Percentiles rank a stretch among this genome's conserved stretches.
Evolutionary conservation across 2,329 filamentous ascomycete genomes (phyloP).

Genomic region (Fusarium verticillioides): DNA sequence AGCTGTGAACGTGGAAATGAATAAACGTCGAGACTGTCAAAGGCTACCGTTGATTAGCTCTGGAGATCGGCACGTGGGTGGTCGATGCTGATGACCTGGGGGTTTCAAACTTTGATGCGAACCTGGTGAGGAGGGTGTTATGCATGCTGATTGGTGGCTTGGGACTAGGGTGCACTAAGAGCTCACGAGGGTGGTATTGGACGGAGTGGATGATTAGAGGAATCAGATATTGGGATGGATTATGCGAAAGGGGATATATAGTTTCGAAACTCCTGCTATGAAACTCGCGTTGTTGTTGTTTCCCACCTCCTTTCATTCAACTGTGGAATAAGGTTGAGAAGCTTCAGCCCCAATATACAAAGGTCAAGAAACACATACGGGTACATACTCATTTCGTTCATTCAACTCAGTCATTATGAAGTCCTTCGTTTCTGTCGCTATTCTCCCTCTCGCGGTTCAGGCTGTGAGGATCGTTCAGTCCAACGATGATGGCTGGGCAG

Average conservation of each 20-base stretch:
- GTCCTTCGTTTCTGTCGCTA: slow-evolving; percentile 33
- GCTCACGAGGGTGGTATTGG: slow-evolving; percentile 32
- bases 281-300: background rate
- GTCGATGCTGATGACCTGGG: slow-evolving; percentile 28
- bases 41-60: slow-evolving; percentile 19
- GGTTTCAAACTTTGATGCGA: slow-evolving; percentile 34
- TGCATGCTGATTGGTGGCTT: background rate
- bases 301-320: background rate
- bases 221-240: slow-evolving; percentile 33
- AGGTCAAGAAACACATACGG: background rate
- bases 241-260: slow-evolving; percentile 27
- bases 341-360: background rate
- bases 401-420: slow-evolving; percentile 44
- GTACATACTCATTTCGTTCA: background rate
- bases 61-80: slow-evolving; percentile 37
- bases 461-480: slow-evolving; percentile 68
- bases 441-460: slow-evolving; percentile 45
- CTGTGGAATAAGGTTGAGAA: background rate
- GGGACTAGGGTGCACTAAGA: background rate
- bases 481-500: slow-evolving; percentile 81
- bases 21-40: background rate
- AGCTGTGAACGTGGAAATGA: slow-evolving; percentile 28
- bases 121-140: slow-evolving; percentile 13
- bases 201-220: slow-evolving; percentile 31
- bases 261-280: slow-evolving; percentile 7